These are phyloP conservation scores for Sutorius australiensis DNA, from an alignment of 768 basidiomycete genomes.

Conservation along the genomic window DNA sequence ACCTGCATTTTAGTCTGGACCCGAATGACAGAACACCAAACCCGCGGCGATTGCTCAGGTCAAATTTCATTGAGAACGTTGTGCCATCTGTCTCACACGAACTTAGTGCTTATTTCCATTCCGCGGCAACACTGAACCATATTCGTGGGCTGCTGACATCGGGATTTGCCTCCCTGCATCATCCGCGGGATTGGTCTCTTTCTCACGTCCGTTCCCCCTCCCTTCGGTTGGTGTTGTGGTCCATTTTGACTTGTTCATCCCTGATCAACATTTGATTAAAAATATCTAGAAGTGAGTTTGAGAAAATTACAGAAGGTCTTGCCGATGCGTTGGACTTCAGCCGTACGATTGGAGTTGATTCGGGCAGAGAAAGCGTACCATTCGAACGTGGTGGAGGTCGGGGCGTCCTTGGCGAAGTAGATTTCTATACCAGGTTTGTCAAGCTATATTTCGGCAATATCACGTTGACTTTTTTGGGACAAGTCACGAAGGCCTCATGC, in stretches of 20 bases:
- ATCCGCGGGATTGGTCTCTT: slow-evolving; percentile 90
- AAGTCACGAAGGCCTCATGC: slow-evolving; percentile 90
- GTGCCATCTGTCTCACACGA: slow-evolving; percentile 4
- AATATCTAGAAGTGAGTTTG: slow-evolving; percentile 66
- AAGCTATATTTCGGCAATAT: not conserved
- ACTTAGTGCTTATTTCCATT: slow-evolving; percentile 91
- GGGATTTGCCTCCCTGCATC: slow-evolving; percentile 89
- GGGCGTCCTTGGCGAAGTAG: slow-evolving; percentile 79
- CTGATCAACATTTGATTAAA: slow-evolving; percentile 12
- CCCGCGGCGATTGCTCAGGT: slow-evolving; percentile 83
- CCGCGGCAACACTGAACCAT: slow-evolving; percentile 89
- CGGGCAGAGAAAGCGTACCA: slow-evolving; percentile 38
- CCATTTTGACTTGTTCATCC: not conserved
- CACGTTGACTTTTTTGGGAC: not conserved
- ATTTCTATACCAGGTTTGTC: slow-evolving; percentile 84
- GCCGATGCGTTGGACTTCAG: slow-evolving; percentile 93
- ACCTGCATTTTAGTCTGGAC: slow-evolving; percentile 41
- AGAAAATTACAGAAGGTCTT: slow-evolving; percentile 76
- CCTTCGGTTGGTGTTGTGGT: slow-evolving; percentile 48
- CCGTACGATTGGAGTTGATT: slow-evolving; percentile 76
- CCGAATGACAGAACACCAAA: slow-evolving; percentile 82
- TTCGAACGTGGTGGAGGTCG: slow-evolving; percentile 73
- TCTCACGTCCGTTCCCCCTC: slow-evolving; percentile 83
- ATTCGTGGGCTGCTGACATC: slow-evolving; percentile 84
- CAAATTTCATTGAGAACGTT: slow-evolving; percentile 3